Percentiles rank a stretch among this genome's conserved stretches.
Conservation (phyloP, 495 filamentous ascomycete species). For the Terfezia boudieri region DNA sequence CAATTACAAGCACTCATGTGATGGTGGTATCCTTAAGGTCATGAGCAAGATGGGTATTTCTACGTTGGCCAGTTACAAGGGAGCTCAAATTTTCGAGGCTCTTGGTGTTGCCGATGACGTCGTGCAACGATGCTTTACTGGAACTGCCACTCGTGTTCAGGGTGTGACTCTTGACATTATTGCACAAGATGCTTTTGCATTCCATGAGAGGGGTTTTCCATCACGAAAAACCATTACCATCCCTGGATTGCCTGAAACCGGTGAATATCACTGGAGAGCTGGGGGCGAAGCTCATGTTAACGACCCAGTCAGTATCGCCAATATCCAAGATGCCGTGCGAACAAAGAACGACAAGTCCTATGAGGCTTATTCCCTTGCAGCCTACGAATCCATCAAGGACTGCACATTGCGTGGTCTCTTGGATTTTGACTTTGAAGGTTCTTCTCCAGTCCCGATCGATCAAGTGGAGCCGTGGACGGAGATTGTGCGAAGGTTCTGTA, state of each 20-base stretch:
- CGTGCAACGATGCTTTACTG: slow-evolving; percentile 89
- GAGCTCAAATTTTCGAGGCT: slow-evolving; percentile 98
- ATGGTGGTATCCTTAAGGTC: slow-evolving; percentile 95
- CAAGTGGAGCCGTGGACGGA: slow-evolving; percentile 99
- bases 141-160: slow-evolving; percentile 87
- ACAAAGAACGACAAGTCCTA: slow-evolving; percentile 99
- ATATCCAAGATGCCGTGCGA: slow-evolving; percentile 93
- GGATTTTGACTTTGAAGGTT: slow-evolving; percentile 90
- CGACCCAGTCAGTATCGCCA: slow-evolving; percentile 84
- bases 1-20: slow-evolving; percentile 96
- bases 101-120: slow-evolving; percentile 88
- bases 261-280: slow-evolving; percentile 99
- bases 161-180: slow-evolving; percentile 92
- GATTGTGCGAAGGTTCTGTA: slow-evolving; percentile 92
- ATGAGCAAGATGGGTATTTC: slow-evolving; percentile 99
- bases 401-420: slow-evolving; percentile 93
- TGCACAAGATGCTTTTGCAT: slow-evolving; percentile 85
- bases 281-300: slow-evolving; percentile 97
- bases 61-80: slow-evolving; percentile 94
- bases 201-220: slow-evolving; percentile 91
- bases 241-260: slow-evolving; percentile 74
- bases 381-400: slow-evolving; percentile 94
- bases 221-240: slow-evolving; percentile 57
- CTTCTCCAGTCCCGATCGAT: slow-evolving; percentile 73
- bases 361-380: slow-evolving; percentile 83